Conservation (phyloP, 2,329 filamentous ascomycete species). For the Colletotrichum musae region DNA sequence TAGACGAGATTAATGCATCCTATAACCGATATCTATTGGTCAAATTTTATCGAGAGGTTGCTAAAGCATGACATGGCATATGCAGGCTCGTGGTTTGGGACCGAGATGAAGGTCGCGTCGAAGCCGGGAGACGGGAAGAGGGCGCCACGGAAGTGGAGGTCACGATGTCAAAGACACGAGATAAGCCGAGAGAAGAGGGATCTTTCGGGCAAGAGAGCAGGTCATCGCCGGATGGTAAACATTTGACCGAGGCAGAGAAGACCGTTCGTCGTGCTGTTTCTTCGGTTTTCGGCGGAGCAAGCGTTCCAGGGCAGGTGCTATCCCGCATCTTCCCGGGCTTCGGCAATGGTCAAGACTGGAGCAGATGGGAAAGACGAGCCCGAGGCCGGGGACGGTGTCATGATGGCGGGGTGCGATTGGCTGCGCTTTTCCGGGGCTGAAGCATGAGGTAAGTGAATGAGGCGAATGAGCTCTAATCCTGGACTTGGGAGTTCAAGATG, state of each 20-base stretch:
- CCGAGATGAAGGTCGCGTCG: constrained; percentile 24
- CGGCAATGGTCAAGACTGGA: constrained; percentile 36
- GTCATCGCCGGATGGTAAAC: neutral
- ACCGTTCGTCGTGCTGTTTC: constrained; percentile 4
- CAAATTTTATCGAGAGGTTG: neutral
- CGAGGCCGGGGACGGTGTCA: constrained; percentile 27
- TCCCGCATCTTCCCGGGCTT: constrained; percentile 41
- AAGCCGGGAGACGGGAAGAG: constrained; percentile 13
- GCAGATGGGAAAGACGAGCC: constrained; percentile 31
- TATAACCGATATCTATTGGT: neutral
- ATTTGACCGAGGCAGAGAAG: constrained; percentile 33
- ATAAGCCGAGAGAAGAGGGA: constrained; percentile 27
- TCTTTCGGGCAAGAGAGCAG: constrained; percentile 30
- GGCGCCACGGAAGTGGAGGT: constrained; percentile 28
- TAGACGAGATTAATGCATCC: constrained; percentile 6
- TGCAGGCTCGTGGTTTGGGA: constrained; percentile 34
- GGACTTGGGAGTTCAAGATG: constrained; percentile 3
- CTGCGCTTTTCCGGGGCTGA: constrained; percentile 32
- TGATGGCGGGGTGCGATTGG: constrained; percentile 35
- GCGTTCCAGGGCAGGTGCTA: constrained; percentile 17
- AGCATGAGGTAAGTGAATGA: constrained; percentile 33
- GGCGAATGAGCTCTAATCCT: constrained; percentile 10
- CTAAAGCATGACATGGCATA: constrained; percentile 25
- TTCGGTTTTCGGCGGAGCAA: constrained; percentile 37
- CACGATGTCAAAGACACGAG: constrained; percentile 31